Base-by-base conservation (phyloP, 345 rosid species). In the Mangifera indica region DNA sequence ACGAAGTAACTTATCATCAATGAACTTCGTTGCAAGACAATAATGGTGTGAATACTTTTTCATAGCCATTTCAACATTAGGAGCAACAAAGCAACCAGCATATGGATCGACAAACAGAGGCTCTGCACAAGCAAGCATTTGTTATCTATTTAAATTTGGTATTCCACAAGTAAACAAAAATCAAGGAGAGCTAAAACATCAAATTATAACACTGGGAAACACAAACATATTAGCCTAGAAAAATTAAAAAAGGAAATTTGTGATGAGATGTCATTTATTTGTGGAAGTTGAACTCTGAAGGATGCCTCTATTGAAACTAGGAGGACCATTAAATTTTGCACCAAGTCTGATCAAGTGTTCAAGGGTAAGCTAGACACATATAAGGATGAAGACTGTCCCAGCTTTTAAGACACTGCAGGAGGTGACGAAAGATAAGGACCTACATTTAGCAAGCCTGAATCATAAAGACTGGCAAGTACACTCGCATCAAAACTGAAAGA, bases 21-120 rank as follows among this genome's bases (percentile, higher is more conserved):
- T 87, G 71, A 86, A 92, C 80, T 87, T 89, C 40, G 95, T 90
- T 11, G 97, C 89, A 63, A 94, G 79, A 81, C 93, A 85, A 73
- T 92, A 90, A 66, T 85, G 94, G 45, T 84, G 84, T 42, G 81
- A 66, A 72, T 69, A 57, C 73, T 81, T 76, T 74, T 86, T 77
- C 74, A 69, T 60, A 66, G 85, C 84, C 81, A 81, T 86, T 59
- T 75, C 80, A 60, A 76, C 45, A 26, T 68, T 68, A 32, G 89
- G 71, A 77, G 86, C 79, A 54, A 89, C 83, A 66, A 94, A 81
- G 84, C 98, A 94, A 77, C 89, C 90, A 0, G 97, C 93, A 74
- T 89, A 92, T 17, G 93, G 92, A 79, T 92, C 97, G 5, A 92
- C 85, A 70, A 92, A 86, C 53, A 94, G 89, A 56, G 97, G 97